phyloP scores from a whole-genome alignment of 441 rosid genomes.

The Populus trichocarpa region DNA sequence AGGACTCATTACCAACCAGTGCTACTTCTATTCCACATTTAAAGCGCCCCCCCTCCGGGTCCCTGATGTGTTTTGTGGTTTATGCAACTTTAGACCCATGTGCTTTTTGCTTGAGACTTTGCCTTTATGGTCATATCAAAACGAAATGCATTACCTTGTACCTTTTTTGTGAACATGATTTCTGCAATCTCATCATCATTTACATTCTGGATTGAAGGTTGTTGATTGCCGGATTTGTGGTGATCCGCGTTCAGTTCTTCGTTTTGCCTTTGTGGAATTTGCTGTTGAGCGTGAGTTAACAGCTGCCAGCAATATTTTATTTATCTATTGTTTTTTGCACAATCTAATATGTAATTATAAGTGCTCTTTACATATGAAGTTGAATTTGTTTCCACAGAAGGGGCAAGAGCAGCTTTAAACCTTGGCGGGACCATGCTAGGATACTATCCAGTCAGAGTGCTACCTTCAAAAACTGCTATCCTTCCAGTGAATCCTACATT shows the following conservation, averaged over 20 bases:
- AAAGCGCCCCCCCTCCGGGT: too few species aligned
- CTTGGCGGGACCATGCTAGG: constrained; percentile 89
- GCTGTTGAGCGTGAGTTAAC: constrained; percentile 73
- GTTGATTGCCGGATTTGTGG: constrained; percentile 98
- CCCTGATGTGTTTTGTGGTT: background rate
- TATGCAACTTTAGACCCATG: background rate
- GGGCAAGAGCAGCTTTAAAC: constrained; percentile 70
- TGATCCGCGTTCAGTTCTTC: constrained; percentile 93
- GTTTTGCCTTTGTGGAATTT: constrained; percentile 95
- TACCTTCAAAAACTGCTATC: constrained; percentile 93
- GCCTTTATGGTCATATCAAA: background rate
- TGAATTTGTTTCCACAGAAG: constrained; percentile 38
- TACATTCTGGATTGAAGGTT: constrained; percentile 49
- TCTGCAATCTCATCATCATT: constrained; percentile 2
- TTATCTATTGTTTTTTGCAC: background rate
- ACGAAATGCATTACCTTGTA: background rate
- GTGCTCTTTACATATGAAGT: constrained; percentile 5
- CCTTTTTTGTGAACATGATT: background rate
- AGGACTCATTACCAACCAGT: background rate
- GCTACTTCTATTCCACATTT: background rate
- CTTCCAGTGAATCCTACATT: constrained; percentile 93
- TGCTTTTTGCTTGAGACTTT: background rate
- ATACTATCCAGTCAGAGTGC: constrained; percentile 82
- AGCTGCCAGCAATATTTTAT: background rate
- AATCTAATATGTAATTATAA: background rate